Percentiles rank a stretch among this genome's conserved stretches.
Conservation (phyloP, 2,329 filamentous ascomycete genomes). For the Fusarium sp. region DNA sequence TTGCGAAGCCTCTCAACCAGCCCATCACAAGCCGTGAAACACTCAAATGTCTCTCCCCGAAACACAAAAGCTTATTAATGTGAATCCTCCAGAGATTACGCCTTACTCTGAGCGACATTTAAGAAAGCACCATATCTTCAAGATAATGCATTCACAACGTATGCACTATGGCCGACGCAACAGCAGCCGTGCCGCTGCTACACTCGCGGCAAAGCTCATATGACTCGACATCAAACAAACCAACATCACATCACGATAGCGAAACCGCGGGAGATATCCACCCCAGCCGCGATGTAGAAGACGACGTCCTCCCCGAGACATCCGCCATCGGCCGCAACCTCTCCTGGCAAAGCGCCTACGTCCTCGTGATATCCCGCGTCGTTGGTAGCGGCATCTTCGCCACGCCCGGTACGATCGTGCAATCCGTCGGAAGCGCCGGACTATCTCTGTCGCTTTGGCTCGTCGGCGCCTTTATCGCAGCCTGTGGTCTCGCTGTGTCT, state of each 20-base stretch:
- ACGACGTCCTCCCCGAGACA: constrained; percentile 71
- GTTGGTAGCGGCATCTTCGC: constrained; percentile 80
- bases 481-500: constrained; percentile 70
- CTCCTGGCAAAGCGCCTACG: constrained; percentile 73
- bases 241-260: constrained; percentile 3
- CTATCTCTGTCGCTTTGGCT: constrained; percentile 74
- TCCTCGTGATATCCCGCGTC: constrained; percentile 76
- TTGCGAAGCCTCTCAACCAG: constrained; percentile 30
- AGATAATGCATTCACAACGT: background rate
- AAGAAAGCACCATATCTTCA: constrained; percentile 1
- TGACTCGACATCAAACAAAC: background rate
- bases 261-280: constrained; percentile 9
- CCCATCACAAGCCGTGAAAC: constrained; percentile 30
- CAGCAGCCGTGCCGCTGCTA: constrained; percentile 27
- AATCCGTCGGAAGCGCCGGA: constrained; percentile 75
- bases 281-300: constrained; percentile 59
- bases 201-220: constrained; percentile 8
- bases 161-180: constrained; percentile 15
- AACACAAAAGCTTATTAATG: constrained; percentile 22
- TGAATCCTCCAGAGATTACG: background rate
- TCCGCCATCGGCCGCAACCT: constrained; percentile 70
- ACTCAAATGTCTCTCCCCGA: constrained; percentile 9
- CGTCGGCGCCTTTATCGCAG: constrained; percentile 71
- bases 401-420: constrained; percentile 75
- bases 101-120: background rate